Evolutionary conservation across 176 grass and related monocot species (phyloP), one percentile per base, ranked within the genome.

Genomic region (Oryza officinalis): DNA sequence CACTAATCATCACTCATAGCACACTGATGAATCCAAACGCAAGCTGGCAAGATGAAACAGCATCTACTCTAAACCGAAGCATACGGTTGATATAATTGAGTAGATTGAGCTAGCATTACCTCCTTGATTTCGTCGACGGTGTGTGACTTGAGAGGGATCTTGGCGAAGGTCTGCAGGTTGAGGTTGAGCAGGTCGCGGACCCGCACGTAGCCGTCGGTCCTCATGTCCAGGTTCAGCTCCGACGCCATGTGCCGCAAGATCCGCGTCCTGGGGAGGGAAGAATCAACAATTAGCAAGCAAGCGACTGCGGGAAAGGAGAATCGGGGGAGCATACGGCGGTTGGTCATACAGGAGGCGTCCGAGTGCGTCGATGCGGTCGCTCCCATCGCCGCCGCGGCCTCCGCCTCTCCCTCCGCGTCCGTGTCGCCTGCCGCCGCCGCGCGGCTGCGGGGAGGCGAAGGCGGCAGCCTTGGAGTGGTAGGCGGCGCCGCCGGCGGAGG

Each of bases 221-320:
- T 91, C 81, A 94, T 92, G 65, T 93, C 78, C 30, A 97, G 84
- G 25, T 83, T 78, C 84, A 97, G 78, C 86, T 97, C 92, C 75
- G 82, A 79, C 45, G 92, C 95, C 95, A 94, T 94, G 83, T 97
- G 95, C 31, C 95, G 81, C 80, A 97, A 83, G 38, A 97, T 81
- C 82, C 87, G 78, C 54, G 90, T 82, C 84, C 95, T 97, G 85
- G 10, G 15, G 1, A 9, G 15, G 3, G 4, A 18, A 37, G 17
- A 8, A 43, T 52, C 11, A n/a, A 26, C 13, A 59, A 77, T 44
- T 18, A 38, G 0, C 7, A 38, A 13, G 6, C 23, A 61, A 20
- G 23, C 59, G 65, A 68, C 40, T 4, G 33, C 22, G 8, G 43
- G 28, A 18, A 47, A 0, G 64, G 57, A 59, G 59, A 31, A 12